Evolutionary conservation across 139 green algal genomes (phyloP), one percentile per base, ranked within the genome.

Genomic region (Mesotaenium endlicherianum): DNA sequence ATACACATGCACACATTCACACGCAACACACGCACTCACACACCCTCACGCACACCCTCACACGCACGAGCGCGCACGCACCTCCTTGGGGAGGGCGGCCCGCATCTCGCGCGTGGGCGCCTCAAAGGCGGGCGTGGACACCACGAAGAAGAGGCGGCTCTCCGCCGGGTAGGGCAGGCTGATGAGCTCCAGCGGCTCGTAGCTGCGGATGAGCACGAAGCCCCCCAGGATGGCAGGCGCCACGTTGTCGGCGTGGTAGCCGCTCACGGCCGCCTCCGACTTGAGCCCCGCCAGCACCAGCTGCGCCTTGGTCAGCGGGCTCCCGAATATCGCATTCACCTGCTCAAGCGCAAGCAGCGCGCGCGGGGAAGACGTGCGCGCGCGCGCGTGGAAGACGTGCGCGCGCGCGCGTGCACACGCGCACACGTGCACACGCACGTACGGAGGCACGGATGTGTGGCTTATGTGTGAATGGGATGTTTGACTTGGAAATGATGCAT

Each of bases 171-270:
- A 85, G 4, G 78, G 16, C 36, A 96, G 86, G 6, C 45, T 79
- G 76, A 93, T 83, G 47, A 97, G 60, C 75, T 96, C 90, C 81
- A 96, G 75, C 0, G 93, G 93, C n/a, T 93, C 55, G 50, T 85
- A 90, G 44, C 85, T 90, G 90, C 93, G 88, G 70, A 98, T 90
- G 26, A 98, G 91, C 5, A 98, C 90, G 87, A 98, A 98, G 30
- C 95, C 95, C 1, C 95, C 95, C 43, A 98, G 77, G 26, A 98
- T 60, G 0, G 95, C 92, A 34, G 95, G 95, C 0, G 91, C 95
- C 44, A 98, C 92, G 88, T 98, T 98, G 88, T 98, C 95, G 0
- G 95, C 95, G 80, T 98, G 95, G 89, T 98, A 98, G 8, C 95
- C 95, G 77, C 91, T 95, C 38, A 98, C 95, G 3, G 90, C 84